These are phyloP conservation scores for Serendipita sp. DNA, from an alignment of 1,284 basidiomycete genomes.

Conservation along the genomic window DNA sequence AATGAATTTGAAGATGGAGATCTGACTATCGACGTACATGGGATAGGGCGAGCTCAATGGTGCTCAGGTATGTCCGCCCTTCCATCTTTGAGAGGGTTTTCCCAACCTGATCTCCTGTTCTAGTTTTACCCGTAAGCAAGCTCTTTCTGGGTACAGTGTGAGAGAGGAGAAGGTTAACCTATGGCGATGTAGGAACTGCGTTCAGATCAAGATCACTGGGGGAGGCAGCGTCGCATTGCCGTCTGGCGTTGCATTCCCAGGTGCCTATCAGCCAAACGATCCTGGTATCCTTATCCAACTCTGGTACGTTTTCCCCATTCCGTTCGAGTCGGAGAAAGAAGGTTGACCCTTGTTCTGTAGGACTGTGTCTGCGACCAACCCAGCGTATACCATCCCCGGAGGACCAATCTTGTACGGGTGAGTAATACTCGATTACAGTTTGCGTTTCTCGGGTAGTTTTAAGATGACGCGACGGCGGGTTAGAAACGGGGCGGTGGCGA, in stretches of 20 bases:
- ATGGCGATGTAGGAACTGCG: not conserved
- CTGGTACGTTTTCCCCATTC: not conserved
- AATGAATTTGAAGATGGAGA: not conserved
- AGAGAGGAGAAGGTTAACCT: not conserved
- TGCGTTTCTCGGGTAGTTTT: too few species aligned
- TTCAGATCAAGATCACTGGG: conserved; percentile 3
- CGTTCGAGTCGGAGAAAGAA: too few species aligned
- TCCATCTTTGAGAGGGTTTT: not conserved
- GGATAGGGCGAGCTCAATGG: not conserved
- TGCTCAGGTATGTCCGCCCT: not conserved
- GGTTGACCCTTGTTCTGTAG: not conserved
- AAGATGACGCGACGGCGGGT: too few species aligned
- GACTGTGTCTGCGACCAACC: not conserved
- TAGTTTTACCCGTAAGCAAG: conserved; percentile 5
- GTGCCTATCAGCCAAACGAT: conserved; percentile 1
- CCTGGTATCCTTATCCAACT: not conserved
- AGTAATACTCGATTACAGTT: not conserved
- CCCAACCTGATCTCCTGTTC: not conserved
- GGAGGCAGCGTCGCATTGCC: not conserved
- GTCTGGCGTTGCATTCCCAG: not conserved
- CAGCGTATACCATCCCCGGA: not conserved
- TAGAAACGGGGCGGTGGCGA: not conserved
- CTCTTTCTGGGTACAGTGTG: not conserved
- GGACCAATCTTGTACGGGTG: not conserved
- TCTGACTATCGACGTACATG: not conserved